Conservation (phyloP, 208 protist species). For the Wallacemonas rigidus region DNA sequence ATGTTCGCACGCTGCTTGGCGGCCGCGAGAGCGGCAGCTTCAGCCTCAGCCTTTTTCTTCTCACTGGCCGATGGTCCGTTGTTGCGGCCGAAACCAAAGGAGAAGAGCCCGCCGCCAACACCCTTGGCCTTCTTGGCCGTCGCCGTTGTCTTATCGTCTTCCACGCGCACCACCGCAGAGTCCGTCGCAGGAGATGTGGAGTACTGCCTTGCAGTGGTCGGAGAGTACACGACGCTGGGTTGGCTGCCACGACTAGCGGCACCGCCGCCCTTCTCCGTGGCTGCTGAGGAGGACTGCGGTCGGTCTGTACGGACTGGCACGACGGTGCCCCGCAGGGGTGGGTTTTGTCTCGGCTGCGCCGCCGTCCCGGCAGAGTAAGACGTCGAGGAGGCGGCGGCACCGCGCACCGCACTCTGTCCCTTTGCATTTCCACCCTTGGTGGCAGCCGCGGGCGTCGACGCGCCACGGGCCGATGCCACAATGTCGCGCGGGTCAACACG, state of each 20-base stretch:
- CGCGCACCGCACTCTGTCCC: too few species aligned
- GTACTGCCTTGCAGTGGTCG: neutral
- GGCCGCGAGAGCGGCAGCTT: neutral
- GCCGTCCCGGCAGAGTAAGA: too few species aligned
- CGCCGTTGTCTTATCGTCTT: slow-evolving; percentile 10
- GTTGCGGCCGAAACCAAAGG: slow-evolving; percentile 23
- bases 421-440: too few species aligned
- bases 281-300: neutral
- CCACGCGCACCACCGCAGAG: neutral
- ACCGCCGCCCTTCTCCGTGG: neutral
- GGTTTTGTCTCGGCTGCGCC: too few species aligned
- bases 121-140: slow-evolving; percentile 10
- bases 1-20: slow-evolving; percentile 6
- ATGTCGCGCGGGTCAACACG: slow-evolving; percentile 62
- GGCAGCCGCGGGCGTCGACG: too few species aligned
- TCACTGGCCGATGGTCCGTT: neutral
- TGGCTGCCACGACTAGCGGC: neutral
- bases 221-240: slow-evolving; percentile 9
- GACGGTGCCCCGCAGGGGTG: too few species aligned
- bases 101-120: slow-evolving; percentile 24
- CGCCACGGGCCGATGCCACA: slow-evolving; percentile 6
- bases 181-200: neutral
- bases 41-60: neutral
- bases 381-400: too few species aligned
- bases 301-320: too few species aligned